Conservation (phyloP, 768 basidiomycete genomes). For the Suillus subluteus region DNA sequence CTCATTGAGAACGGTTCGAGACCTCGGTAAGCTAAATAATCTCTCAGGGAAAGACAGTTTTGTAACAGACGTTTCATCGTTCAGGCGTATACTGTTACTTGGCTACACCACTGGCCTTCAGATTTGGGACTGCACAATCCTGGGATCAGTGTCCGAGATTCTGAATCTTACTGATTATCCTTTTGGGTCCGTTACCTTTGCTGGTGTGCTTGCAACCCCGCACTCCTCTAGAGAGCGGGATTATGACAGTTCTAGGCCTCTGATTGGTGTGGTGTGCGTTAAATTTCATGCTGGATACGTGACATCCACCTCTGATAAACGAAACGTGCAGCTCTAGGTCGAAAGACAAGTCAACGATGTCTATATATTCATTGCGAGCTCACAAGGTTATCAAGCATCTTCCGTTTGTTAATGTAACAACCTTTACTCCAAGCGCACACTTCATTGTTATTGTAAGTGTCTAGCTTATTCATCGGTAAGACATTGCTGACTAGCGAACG, state of each 20-base stretch:
- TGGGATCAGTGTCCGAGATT: conserved; percentile 54
- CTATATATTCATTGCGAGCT: conserved; percentile 49
- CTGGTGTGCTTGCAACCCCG: conserved; percentile 45
- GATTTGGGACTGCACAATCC: conserved; percentile 63
- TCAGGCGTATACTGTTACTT: conserved; percentile 52
- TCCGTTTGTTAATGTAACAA: conserved; percentile 43
- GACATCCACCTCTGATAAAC: neutral
- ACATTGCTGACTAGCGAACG: conserved; percentile 7
- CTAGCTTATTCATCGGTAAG: neutral
- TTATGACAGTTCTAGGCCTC: conserved; percentile 35
- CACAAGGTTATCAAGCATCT: conserved; percentile 57
- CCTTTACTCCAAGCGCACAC: conserved; percentile 48
- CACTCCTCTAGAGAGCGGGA: conserved; percentile 29
- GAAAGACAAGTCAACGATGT: conserved; percentile 31
- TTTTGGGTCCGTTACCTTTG: conserved; percentile 42
- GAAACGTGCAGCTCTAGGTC: conserved; percentile 27
- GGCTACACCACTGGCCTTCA: conserved; percentile 58
- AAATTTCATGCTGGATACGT: neutral
- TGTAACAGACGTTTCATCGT: neutral
- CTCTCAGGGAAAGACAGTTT: neutral
- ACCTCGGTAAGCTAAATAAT: conserved; percentile 21
- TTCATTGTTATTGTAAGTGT: conserved; percentile 63
- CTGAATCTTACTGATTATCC: conserved; percentile 48
- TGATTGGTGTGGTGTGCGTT: conserved; percentile 41
- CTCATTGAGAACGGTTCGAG: conserved; percentile 23